Evolutionary conservation across 2,329 filamentous ascomycete species (phyloP).

Genomic region (Aspergillus amoenus): DNA sequence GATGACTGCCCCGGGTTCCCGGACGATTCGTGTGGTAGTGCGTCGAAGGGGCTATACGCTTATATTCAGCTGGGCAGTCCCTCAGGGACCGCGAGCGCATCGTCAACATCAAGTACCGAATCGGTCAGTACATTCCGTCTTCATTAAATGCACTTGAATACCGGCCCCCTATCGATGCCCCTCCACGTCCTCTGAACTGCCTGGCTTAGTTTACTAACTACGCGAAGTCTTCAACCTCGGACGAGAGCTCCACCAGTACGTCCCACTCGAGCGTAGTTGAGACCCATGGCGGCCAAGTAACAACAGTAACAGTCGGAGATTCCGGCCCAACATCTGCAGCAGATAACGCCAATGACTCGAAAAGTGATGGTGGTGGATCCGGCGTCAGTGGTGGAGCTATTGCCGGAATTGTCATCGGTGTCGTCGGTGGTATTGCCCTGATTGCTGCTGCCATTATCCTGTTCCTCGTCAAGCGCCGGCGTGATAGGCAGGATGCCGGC

Average conservation of each 20-base stretch:
- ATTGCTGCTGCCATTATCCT: constrained; percentile 39
- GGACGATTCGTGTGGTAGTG: constrained; percentile 46
- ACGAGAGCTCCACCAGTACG: background rate
- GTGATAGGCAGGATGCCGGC: constrained; percentile 26
- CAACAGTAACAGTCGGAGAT: constrained; percentile 28
- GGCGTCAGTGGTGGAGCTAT: constrained; percentile 42
- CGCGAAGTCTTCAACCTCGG: background rate
- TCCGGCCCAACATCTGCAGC: constrained; percentile 18
- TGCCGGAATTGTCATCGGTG: constrained; percentile 46
- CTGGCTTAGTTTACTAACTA: background rate
- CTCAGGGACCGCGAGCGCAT: constrained; percentile 31
- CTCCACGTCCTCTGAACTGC: background rate
- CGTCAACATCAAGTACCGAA: constrained; percentile 4
- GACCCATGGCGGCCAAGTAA: constrained; percentile 27
- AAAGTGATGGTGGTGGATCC: constrained; percentile 17
- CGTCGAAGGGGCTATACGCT: constrained; percentile 39
- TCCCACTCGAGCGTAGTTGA: constrained; percentile 14
- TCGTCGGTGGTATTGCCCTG: constrained; percentile 38
- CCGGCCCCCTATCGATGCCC: background rate
- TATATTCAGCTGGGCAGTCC: constrained; percentile 42
- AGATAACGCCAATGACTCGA: constrained; percentile 11
- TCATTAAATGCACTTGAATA: background rate
- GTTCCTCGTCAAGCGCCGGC: constrained; percentile 40
- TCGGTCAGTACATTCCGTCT: constrained; percentile 20
- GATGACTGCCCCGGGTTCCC: constrained; percentile 48